phyloP scores from a whole-genome alignment of 495 filamentous ascomycete species.

The Terfezia claveryi region DNA sequence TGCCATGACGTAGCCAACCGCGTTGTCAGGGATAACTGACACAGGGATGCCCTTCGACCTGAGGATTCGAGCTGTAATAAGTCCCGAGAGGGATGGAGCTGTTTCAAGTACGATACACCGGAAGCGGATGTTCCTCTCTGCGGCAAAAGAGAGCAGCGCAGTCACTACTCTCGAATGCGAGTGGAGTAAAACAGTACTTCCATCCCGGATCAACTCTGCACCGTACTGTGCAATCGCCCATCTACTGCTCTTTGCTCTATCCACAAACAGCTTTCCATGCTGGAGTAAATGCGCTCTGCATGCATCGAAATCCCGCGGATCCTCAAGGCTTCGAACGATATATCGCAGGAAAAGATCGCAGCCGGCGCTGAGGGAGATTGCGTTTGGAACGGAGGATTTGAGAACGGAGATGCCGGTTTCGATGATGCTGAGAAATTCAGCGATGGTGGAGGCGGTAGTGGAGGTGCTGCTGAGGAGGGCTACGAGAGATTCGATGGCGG shows the following conservation, averaged over 20 bases:
- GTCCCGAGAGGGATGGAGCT: conserved; percentile 32
- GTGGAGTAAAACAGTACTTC: conserved; percentile 62
- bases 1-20: conserved; percentile 67
- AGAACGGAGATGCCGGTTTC: conserved; percentile 49
- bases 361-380: conserved; percentile 75
- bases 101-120: conserved; percentile 58
- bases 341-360: conserved; percentile 93
- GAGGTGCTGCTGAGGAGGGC: conserved; percentile 52
- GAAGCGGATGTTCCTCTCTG: conserved; percentile 48
- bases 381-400: conserved; percentile 55
- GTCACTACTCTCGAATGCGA: conserved; percentile 70
- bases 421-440: conserved; percentile 75
- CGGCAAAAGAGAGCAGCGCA: conserved; percentile 49
- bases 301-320: conserved; percentile 48
- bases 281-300: conserved; percentile 60
- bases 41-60: conserved; percentile 56
- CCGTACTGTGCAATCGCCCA: conserved; percentile 63
- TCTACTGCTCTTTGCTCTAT: conserved; percentile 64
- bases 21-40: conserved; percentile 58
- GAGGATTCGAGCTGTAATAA: conserved; percentile 42
- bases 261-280: conserved; percentile 67
- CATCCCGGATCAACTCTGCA: conserved; percentile 51
- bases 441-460: conserved; percentile 47
- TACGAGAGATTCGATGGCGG: conserved; percentile 83
- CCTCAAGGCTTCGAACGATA: conserved; percentile 38